phyloP scores from a whole-genome alignment of 257 asterid genomes.

The Oldenlandia corymbosa region DNA sequence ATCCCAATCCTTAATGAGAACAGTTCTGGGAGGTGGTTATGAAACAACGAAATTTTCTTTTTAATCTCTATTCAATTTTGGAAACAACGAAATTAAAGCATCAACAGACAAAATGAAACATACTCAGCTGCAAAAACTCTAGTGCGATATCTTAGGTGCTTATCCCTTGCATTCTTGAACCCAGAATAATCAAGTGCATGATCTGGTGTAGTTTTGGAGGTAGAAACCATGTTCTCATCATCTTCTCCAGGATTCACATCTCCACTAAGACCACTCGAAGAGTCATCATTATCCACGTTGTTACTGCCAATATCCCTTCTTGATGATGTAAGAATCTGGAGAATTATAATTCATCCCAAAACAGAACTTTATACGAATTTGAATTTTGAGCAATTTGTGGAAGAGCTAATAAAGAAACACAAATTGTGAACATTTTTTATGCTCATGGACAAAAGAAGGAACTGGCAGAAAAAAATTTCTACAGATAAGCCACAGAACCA shows the following conservation, averaged over 20 bases:
- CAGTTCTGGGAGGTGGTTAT: not conserved
- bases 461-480: not conserved
- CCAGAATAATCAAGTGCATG: conserved; percentile 39
- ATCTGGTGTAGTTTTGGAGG: conserved; percentile 40
- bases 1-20: not conserved
- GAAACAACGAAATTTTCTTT: not conserved
- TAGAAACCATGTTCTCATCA: conserved; percentile 91
- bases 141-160: conserved; percentile 96
- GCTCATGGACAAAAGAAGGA: not conserved
- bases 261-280: conserved; percentile 59
- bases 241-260: conserved; percentile 61
- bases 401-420: not conserved
- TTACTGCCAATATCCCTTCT: conserved; percentile 43
- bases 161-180: conserved; percentile 57
- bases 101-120: conserved; percentile 22
- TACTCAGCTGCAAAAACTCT: conserved; percentile 99
- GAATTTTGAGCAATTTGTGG: not conserved
- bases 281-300: conserved; percentile 41
- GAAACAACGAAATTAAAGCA: not conserved
- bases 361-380: too few relatives aligned
- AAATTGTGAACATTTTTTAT: not conserved
- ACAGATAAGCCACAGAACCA: not conserved
- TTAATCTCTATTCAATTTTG: not conserved
- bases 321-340: conserved; percentile 75
- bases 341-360: not conserved